These are phyloP conservation scores for Quambalaria eucalypti DNA, from an alignment of 1,284 basidiomycete species.

Conservation along the genomic window DNA sequence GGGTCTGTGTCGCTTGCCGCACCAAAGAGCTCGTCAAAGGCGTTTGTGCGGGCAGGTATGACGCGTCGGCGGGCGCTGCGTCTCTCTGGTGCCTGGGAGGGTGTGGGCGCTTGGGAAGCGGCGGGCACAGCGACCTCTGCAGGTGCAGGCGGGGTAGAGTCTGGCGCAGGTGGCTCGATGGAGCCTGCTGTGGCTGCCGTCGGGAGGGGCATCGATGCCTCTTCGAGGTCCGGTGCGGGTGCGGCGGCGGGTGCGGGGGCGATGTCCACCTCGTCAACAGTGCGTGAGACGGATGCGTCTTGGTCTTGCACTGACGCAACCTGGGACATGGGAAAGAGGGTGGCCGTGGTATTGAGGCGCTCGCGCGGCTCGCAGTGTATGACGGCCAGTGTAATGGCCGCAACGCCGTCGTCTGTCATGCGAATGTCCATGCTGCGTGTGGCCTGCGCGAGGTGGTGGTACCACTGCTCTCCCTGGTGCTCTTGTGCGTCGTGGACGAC, in stretches of 20 bases:
- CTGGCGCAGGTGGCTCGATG: neutral
- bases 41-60: neutral
- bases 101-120: no score
- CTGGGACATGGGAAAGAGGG: neutral
- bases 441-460: neutral
- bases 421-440: neutral
- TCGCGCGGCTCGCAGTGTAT: slow-evolving; percentile 7
- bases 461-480: neutral
- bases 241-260: neutral
- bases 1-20: neutral
- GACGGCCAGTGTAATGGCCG: slow-evolving; percentile 15
- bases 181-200: neutral
- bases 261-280: no score
- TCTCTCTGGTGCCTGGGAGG: no score
- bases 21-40: neutral
- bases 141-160: neutral
- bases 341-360: neutral
- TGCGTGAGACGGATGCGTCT: no score
- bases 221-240: neutral
- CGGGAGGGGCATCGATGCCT: neutral
- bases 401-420: slow-evolving; percentile 10
- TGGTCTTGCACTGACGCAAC: no score
- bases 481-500: slow-evolving; percentile 5
- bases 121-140: no score
- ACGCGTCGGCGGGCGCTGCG: neutral